phyloP scores from a whole-genome alignment of 352 stramenopile species.

The Aphanomyces invadans region DNA sequence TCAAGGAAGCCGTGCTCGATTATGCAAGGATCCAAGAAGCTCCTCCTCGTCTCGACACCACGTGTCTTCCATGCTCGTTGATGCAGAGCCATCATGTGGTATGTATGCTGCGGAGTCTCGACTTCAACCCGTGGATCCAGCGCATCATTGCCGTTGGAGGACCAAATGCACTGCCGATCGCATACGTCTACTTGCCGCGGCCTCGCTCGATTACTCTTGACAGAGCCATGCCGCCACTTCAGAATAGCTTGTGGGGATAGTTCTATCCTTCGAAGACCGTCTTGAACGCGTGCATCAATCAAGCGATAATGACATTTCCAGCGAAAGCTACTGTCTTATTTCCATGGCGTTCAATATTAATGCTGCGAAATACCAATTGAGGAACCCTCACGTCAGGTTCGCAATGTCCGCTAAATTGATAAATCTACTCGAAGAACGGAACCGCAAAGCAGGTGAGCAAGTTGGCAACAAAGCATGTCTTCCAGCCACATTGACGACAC shows the following conservation, averaged over 20 bases:
- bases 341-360: no score
- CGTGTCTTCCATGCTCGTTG: slow-evolving; percentile 28
- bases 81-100: slow-evolving; percentile 20
- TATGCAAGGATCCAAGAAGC: slow-evolving; percentile 23
- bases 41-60: slow-evolving; percentile 24
- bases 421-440: no score
- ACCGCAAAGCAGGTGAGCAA: no score
- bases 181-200: slow-evolving; percentile 28
- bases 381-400: no score
- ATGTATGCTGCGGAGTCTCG: slow-evolving; percentile 15
- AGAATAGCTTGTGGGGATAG: slow-evolving; percentile 29
- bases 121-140: slow-evolving; percentile 26
- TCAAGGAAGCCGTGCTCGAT: slow-evolving; percentile 30
- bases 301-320: no score
- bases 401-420: no score
- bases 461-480: no score
- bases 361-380: no score
- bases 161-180: slow-evolving; percentile 26
- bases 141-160: slow-evolving; percentile 26
- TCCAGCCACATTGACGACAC: no score
- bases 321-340: no score
- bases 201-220: slow-evolving; percentile 27
- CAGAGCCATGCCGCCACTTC: slow-evolving; percentile 16
- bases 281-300: slow-evolving; percentile 4
- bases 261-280: slow-evolving; percentile 24